Percentiles rank a stretch among this genome's conserved stretches.
Evolutionary conservation across 1,139 yeast genomes (phyloP).

Genomic region (Pneumocystis jirovecii): DNA sequence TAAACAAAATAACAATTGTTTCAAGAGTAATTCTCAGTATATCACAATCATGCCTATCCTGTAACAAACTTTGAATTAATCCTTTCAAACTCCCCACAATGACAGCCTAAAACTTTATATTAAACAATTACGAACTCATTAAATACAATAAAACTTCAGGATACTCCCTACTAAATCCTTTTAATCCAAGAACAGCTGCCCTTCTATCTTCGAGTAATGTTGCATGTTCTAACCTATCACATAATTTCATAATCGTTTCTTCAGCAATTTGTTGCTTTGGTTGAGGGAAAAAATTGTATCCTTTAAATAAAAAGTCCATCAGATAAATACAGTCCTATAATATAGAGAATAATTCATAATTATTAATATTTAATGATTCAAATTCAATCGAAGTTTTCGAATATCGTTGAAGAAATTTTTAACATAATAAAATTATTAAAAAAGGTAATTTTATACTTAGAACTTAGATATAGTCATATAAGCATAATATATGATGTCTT

Average conservation of each 20-base stretch:
- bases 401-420: not conserved
- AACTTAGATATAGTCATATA: not conserved
- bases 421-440: not conserved
- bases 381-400: not conserved
- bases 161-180: conserved; percentile 78
- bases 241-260: conserved; percentile 75
- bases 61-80: conserved; percentile 48
- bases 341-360: not conserved
- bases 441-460: not conserved
- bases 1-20: conserved; percentile 64
- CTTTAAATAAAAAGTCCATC: conserved; percentile 34
- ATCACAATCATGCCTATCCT: conserved; percentile 53
- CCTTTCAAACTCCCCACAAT: conserved; percentile 80
- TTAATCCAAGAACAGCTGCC: conserved; percentile 80
- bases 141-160: conserved; percentile 36
- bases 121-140: not conserved
- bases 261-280: conserved; percentile 45
- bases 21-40: conserved; percentile 75
- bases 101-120: conserved; percentile 31
- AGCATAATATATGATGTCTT: not conserved
- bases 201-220: conserved; percentile 71
- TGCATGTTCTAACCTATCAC: conserved; percentile 77
- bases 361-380: not conserved
- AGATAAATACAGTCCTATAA: not conserved
- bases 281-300: conserved; percentile 29